A percentile compares a stretch with the other conserved stretches of the same genome.
phyloP scores from a whole-genome alignment of 1,139 yeast genomes.

The Debaryomycetaceae sp. region DNA sequence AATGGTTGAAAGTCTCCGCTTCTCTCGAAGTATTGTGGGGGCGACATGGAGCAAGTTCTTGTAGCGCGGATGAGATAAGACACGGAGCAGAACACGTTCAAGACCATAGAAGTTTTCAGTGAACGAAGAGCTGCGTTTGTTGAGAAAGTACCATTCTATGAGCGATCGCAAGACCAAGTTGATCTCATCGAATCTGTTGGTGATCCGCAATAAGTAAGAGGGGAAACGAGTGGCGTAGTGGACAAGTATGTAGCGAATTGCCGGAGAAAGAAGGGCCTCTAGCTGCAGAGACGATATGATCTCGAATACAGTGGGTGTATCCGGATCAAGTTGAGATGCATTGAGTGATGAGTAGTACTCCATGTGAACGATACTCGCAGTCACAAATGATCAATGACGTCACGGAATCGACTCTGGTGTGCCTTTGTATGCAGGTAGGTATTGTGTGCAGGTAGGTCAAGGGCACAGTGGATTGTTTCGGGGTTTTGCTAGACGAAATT shows the following conservation, averaged over 20 bases:
- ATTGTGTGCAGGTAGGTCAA: too few species aligned
- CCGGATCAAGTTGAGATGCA: constrained; percentile 64
- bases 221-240: constrained; percentile 80
- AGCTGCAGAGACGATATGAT: constrained; percentile 73
- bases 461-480: too few species aligned
- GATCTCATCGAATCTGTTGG: constrained; percentile 69
- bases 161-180: constrained; percentile 50
- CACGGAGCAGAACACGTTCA: constrained; percentile 46
- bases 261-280: constrained; percentile 69
- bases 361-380: too few species aligned
- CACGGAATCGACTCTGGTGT: too few species aligned
- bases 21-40: constrained; percentile 42
- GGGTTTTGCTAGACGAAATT: too few species aligned
- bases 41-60: constrained; percentile 28
- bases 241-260: constrained; percentile 68
- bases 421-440: too few species aligned
- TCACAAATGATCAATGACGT: too few species aligned
- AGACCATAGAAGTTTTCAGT: constrained; percentile 90
- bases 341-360: constrained; percentile 75
- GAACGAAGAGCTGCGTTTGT: constrained; percentile 73
- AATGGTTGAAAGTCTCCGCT: constrained; percentile 39
- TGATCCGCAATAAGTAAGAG: constrained; percentile 46
- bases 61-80: constrained; percentile 20
- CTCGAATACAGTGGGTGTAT: constrained; percentile 75
- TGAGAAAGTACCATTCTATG: constrained; percentile 67